Percentiles rank a stretch among this genome's conserved stretches.
These are phyloP conservation scores for Exobasidium rhododendri DNA, from an alignment of 1,284 basidiomycete genomes.

Conservation along the genomic window DNA sequence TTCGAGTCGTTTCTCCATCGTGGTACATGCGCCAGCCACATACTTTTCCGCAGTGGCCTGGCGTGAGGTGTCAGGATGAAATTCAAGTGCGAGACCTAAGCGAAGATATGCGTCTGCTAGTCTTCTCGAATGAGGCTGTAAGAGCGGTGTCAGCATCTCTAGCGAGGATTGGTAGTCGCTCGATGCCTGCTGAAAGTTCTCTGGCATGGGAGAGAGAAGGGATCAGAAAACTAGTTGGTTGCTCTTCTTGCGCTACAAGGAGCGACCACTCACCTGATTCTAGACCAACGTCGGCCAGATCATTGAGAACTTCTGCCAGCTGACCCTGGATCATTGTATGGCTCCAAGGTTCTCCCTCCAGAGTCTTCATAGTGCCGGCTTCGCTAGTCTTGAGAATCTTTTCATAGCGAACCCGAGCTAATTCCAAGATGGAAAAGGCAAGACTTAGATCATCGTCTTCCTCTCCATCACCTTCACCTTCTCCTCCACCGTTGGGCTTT, in stretches of 20 bases:
- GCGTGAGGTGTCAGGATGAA: constrained; percentile 38
- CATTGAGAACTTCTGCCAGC: constrained; percentile 50
- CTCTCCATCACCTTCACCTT: constrained; percentile 29
- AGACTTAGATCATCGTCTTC: constrained; percentile 47
- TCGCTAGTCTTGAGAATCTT: constrained; percentile 25
- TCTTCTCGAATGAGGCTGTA: constrained; percentile 43
- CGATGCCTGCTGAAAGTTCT: constrained; percentile 52
- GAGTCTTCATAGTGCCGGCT: constrained; percentile 23
- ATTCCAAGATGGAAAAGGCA: constrained; percentile 48
- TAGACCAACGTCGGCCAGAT: constrained; percentile 51
- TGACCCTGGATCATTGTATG: constrained; percentile 31
- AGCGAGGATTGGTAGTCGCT: constrained; percentile 42
- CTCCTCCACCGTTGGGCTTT: constrained; percentile 5
- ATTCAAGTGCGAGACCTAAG: constrained; percentile 50
- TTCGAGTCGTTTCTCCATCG: constrained; percentile 29
- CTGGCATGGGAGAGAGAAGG: no score
- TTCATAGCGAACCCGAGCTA: constrained; percentile 46
- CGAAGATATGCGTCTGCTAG: constrained; percentile 51
- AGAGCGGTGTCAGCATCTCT: constrained; percentile 32
- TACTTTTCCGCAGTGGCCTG: constrained; percentile 33
- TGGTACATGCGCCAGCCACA: constrained; percentile 34
- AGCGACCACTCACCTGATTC: constrained; percentile 37
- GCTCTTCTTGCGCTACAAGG: background rate
- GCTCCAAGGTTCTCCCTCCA: constrained; percentile 34
- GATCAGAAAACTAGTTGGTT: background rate